Base-by-base conservation (phyloP, 768 basidiomycete species). In the Kwoniella newhampshirensis region DNA sequence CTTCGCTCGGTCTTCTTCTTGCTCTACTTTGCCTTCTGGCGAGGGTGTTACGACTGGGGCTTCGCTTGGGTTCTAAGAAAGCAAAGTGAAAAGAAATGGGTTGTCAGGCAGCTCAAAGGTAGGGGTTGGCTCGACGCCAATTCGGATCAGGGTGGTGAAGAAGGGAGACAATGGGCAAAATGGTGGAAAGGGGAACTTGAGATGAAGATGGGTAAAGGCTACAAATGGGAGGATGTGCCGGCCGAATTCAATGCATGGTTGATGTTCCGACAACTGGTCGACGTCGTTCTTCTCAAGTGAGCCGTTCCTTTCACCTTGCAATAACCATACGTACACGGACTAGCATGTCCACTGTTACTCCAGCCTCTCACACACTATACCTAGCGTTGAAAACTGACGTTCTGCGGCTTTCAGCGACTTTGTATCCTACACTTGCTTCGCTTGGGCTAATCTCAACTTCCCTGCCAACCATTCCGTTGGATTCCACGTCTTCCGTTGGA, bases 211-310 rank as follows among this genome's bases (percentile, higher is more conserved):
- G 92, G 91, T 39, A 85, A 85, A 61, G 90, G 90, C 64, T 98
- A 96, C 75, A 87, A 87, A 4, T 94, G 94, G 73, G 88, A 96
- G 68, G 90, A 91, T 67, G 82, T 94, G 15, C 93, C 93, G 0
- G 73, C 91, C 36, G 93, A 97, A 75, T 97, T 94, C 77, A 98
- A 97, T 68, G 84, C 89, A 0, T 99, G 94, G 96, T 81, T 99
- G 27, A 81, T 97, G 57, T 99, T 97, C 77, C 85, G 94, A 47
- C 91, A 96, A 75, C 79, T 85, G n/a, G 94, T 98, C 20, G 94
- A 98, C 76, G 84, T 96, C 25, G 97, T 98, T 69, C 82, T 99
- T 39, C 82, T 98, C 71, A 98, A 98, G 91, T 96, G 62, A 51
- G 86, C 82, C 17, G 27, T 11, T 26, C 8, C 20, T 32, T 20